Evolutionary conservation across 208 protist genomes (phyloP).

Genomic region (Leishmania amazonensis): DNA sequence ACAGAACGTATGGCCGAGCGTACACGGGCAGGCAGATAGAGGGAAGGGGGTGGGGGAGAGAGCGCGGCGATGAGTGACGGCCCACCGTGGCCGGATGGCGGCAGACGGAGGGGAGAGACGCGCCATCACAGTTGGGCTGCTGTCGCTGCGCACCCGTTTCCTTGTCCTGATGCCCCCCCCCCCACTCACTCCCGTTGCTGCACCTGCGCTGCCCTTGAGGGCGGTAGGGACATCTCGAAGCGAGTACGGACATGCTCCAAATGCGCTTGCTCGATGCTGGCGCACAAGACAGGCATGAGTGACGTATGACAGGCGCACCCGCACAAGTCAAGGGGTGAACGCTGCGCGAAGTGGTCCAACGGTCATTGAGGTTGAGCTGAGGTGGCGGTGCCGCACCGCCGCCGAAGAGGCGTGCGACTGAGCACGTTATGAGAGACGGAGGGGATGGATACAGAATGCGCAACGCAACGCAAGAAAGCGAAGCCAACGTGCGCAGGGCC

Average conservation of each 20-base stretch:
- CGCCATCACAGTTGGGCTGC: neutral
- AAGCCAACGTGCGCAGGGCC: no score
- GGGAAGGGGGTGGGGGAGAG: neutral
- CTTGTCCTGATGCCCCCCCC: no score
- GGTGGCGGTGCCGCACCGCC: neutral
- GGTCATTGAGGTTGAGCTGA: neutral
- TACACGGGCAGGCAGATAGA: neutral
- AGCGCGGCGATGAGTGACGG: neutral
- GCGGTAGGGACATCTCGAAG: neutral
- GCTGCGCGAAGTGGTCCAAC: neutral
- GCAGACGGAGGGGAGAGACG: neutral
- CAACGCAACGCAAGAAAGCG: no score
- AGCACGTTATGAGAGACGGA: neutral
- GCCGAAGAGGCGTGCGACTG: neutral
- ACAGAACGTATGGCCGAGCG: no score
- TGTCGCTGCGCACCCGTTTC: neutral
- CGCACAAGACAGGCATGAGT: neutral
- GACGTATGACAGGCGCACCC: neutral
- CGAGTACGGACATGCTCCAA: neutral
- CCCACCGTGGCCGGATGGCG: no score
- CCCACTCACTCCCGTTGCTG: neutral
- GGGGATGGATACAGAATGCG: neutral
- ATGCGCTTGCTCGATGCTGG: neutral
- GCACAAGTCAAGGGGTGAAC: neutral
- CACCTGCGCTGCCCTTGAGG: neutral